Base-by-base conservation (phyloP, 2,329 filamentous ascomycete genomes). In the Colletotrichum truncatum region DNA sequence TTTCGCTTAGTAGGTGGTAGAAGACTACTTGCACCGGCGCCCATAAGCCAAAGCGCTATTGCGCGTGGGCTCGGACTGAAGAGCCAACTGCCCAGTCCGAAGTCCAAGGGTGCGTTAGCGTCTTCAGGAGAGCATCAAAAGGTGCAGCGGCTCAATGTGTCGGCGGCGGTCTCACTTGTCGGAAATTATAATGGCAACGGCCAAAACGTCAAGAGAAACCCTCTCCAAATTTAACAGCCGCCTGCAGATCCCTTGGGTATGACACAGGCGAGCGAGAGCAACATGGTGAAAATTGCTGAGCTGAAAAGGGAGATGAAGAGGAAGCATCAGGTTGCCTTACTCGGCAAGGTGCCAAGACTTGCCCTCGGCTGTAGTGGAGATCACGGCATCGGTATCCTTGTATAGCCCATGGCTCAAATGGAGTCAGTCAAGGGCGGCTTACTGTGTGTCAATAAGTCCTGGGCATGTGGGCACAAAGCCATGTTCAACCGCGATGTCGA, bases 21-120 rank as follows among this genome's bases (percentile, higher is more conserved):
- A 21, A 30, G 36, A 49, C 34, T 34, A 43, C 43, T 45, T 12
- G 12, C 45, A 21, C 14, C 23, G 57, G 45, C 28, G 36, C 36
- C n/a, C 12, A 12, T 6, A 38, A 36, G 57, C 49, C 63, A 63
- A 66, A 63, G 63, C 63, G 63, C 34, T 43, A 54, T 30, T 36
- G 12, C 43, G 57, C 26, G 51, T 28, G 30, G 43, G 34, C 63
- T 36, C 49, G 16, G 18, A 26, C 26, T 11, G 16, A 36, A 23
- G 39, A 46, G 63, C 57, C 38, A 43, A 55, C 28, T 32, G 58
- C 25, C 34, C 43, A 43, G 62, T 26, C 32, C 41, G 4, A 43
- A 43, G 63, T 66, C 63, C 62, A 56, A 51, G 63, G 49, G 57
- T 9, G 36, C 14, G 3, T 30, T 66, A 63, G 63, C 58, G 63